phyloP scores from a whole-genome alignment of 805 yeast species.

The Cyberlindnera suaveolens region DNA sequence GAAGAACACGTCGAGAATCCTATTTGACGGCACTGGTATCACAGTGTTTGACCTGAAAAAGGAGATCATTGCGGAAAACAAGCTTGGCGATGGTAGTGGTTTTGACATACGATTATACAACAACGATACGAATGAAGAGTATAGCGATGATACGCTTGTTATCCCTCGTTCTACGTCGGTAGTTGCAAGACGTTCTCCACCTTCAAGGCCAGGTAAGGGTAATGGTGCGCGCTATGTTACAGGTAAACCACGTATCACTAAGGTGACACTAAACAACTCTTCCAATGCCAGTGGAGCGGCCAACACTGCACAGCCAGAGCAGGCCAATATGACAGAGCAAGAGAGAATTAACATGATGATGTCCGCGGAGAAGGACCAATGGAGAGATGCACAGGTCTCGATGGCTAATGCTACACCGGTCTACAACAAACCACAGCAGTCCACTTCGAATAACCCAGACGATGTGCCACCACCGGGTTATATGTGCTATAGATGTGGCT shows the following conservation, averaged over 20 bases:
- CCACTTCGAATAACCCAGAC: conserved; percentile 36
- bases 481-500: conserved; percentile 94
- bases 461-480: conserved; percentile 93
- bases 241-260: conserved; percentile 57
- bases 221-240: conserved; percentile 67
- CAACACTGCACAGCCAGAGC: background rate
- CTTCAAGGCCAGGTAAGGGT: conserved; percentile 36
- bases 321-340: conserved; percentile 52
- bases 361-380: conserved; percentile 85
- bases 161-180: conserved; percentile 85
- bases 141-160: conserved; percentile 84
- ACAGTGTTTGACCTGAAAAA: conserved; percentile 92
- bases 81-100: conserved; percentile 76
- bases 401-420: conserved; percentile 84
- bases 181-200: conserved; percentile 73
- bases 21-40: conserved; percentile 94
- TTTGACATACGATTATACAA: conserved; percentile 71
- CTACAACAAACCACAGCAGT: conserved; percentile 38
- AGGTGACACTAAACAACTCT: conserved; percentile 18
- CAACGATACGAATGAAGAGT: conserved; percentile 68
- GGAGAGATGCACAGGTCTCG: conserved; percentile 91
- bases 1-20: conserved; percentile 66
- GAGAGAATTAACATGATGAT: conserved; percentile 88
- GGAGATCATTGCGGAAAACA: conserved; percentile 78
- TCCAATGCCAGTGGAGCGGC: conserved; percentile 7